Conservation (phyloP, 164 flowering plant species). For the Cinnamomum micranthum region DNA sequence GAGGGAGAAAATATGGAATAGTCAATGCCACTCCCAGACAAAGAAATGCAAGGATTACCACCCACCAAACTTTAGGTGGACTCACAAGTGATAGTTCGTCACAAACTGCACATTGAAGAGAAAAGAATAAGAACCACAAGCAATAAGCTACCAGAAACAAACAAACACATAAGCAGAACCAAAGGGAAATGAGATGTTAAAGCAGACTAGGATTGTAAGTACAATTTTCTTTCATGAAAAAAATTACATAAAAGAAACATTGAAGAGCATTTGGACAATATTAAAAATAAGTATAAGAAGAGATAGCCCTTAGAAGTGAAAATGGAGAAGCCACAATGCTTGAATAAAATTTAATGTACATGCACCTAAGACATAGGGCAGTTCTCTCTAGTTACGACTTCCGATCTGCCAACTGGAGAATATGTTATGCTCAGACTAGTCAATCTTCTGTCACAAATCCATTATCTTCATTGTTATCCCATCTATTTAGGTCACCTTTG, state of each 20-base stretch:
- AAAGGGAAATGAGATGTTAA: background rate
- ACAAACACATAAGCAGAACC: background rate
- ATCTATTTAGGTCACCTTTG: background rate
- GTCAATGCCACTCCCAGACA: conserved; percentile 59
- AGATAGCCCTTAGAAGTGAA: background rate
- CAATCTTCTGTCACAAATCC: too few species aligned
- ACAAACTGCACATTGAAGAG: conserved; percentile 55
- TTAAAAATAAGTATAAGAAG: background rate
- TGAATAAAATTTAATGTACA: background rate
- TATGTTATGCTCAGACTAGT: too few species aligned
- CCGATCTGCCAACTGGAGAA: too few species aligned
- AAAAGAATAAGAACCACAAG: background rate
- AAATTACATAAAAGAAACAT: background rate
- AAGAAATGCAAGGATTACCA: conserved; percentile 50
- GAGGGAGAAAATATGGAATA: conserved; percentile 65
- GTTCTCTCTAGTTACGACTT: background rate
- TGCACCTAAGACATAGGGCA: background rate
- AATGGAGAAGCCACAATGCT: background rate
- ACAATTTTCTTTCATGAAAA: background rate
- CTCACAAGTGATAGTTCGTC: conserved; percentile 75
- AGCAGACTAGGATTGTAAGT: too few species aligned
- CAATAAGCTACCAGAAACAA: background rate
- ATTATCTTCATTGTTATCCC: background rate
- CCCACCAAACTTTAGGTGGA: conserved; percentile 80
- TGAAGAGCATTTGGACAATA: too few species aligned